These are phyloP conservation scores for Gynandropsis gynandra DNA, from an alignment of 345 rosid species.

Conservation along the genomic window DNA sequence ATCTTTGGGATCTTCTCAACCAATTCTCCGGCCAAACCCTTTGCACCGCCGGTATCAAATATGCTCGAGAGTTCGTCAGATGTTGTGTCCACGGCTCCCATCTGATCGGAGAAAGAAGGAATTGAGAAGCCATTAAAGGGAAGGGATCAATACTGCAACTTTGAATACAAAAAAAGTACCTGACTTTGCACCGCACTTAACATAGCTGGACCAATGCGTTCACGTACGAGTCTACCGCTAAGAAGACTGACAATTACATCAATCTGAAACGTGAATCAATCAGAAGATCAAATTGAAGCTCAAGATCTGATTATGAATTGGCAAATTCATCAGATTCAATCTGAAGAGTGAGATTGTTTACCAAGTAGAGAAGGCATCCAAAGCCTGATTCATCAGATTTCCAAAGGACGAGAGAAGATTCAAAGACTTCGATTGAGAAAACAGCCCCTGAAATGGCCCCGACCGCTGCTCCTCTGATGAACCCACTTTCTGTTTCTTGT, in stretches of 20 bases:
- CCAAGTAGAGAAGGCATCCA: constrained; percentile 91
- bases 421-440: constrained; percentile 96
- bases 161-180: constrained; percentile 36
- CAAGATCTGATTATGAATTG: not conserved
- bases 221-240: constrained; percentile 96
- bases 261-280: constrained; percentile 39
- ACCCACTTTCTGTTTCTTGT: constrained; percentile 99
- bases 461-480: constrained; percentile 90
- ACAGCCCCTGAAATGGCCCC: constrained; percentile 99
- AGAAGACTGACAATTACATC: constrained; percentile 97
- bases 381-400: constrained; percentile 87
- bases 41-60: constrained; percentile 71
- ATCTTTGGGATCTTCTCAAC: constrained; percentile 82
- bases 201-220: constrained; percentile 98
- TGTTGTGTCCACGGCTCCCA: constrained; percentile 83
- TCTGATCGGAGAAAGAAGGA: constrained; percentile 36
- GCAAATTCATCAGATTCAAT: too few relatives aligned
- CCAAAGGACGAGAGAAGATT: constrained; percentile 95
- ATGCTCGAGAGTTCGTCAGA: constrained; percentile 76
- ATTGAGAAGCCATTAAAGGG: not conserved
- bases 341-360: too few relatives aligned
- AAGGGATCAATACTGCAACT: not conserved
- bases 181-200: constrained; percentile 98
- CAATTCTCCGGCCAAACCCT: constrained; percentile 71
- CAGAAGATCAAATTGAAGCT: not conserved